Percentiles rank a stretch among this genome's conserved stretches.
These are phyloP conservation scores for Wallacemonas sp. DNA, from an alignment of 208 protist genomes.

Conservation along the genomic window DNA sequence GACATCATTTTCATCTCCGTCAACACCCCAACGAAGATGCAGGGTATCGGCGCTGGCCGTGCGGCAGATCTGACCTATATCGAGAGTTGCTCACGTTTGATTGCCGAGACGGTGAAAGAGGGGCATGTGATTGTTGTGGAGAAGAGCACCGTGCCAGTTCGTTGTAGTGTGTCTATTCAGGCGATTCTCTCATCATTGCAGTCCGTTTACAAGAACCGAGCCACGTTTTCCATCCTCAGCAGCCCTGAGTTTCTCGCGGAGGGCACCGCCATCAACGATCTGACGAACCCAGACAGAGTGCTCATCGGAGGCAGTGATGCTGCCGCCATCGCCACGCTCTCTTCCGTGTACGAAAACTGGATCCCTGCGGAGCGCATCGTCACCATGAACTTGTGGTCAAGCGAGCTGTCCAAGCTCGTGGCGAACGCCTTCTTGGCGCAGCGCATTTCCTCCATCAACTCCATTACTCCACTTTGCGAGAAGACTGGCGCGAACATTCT, in stretches of 20 bases:
- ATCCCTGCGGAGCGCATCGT: conserved; percentile 91
- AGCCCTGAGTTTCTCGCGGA: conserved; percentile 99
- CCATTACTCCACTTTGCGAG: conserved; percentile 94
- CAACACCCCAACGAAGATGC: conserved; percentile 96
- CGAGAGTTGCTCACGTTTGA: conserved; percentile 81
- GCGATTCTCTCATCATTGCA: conserved; percentile 36
- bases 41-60: conserved; percentile 89
- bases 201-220: conserved; percentile 15
- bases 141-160: conserved; percentile 94
- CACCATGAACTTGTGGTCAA: conserved; percentile 95
- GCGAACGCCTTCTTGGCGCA: conserved; percentile 98
- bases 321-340: conserved; percentile 55
- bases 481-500: conserved; percentile 84
- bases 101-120: conserved; percentile 47
- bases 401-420: conserved; percentile 97
- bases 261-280: conserved; percentile 85
- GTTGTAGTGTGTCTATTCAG: conserved; percentile 40
- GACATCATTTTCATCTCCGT: conserved; percentile 98
- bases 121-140: conserved; percentile 91
- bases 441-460: conserved; percentile 97
- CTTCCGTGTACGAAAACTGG: conserved; percentile 89
- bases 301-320: conserved; percentile 93
- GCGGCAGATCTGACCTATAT: conserved; percentile 91
- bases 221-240: conserved; percentile 92
- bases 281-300: conserved; percentile 94